Conservation (phyloP, 352 stramenopile genomes). For the Hyaloperonospora brassicae region DNA sequence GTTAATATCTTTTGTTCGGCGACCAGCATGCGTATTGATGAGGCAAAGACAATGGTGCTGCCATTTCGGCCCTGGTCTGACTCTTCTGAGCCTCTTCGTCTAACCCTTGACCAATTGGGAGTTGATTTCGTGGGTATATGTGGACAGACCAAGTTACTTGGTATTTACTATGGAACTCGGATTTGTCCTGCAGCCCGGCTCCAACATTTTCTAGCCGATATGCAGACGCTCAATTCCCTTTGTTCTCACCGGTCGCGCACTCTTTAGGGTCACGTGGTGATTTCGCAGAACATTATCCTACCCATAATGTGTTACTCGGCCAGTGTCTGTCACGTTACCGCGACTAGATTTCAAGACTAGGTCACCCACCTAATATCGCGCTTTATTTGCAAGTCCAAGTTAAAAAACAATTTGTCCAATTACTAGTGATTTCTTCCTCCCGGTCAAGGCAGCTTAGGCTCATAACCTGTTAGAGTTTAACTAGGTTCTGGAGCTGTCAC, state of each 20-base stretch:
- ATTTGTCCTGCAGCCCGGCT: not conserved
- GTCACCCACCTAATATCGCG: not conserved
- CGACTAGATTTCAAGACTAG: not conserved
- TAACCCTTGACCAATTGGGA: no score
- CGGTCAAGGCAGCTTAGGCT: no score
- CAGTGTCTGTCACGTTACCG: not conserved
- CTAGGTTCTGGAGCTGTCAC: no score
- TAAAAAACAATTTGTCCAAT: no score
- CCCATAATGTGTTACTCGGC: not conserved
- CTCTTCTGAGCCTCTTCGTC: no score
- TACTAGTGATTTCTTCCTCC: no score
- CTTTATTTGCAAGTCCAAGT: not conserved
- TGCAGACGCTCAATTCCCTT: not conserved
- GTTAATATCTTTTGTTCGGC: not conserved
- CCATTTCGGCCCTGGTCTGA: not conserved
- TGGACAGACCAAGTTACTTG: not conserved
- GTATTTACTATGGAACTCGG: not conserved
- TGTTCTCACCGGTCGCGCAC: not conserved
- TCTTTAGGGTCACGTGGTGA: not conserved
- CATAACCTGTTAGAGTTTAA: no score
- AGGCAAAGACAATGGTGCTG: not conserved
- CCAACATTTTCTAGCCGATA: not conserved
- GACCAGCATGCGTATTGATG: not conserved
- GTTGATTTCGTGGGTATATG: not conserved
- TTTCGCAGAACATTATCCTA: not conserved